Base-by-base conservation (phyloP, 1,284 basidiomycete genomes). In the Salmacisia buchloeana region DNA sequence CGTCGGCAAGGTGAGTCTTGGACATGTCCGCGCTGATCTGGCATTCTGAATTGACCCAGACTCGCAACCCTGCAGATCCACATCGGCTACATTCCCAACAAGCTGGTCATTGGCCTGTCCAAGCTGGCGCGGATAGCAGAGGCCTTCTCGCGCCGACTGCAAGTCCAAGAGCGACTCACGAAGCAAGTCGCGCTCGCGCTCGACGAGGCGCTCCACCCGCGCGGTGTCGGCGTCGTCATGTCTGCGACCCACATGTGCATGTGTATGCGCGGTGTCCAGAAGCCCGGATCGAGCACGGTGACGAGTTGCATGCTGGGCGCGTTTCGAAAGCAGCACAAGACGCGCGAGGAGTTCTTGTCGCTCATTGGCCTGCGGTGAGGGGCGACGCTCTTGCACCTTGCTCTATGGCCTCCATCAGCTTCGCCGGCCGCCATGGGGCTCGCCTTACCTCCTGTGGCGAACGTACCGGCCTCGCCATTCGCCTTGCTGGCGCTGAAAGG, bases 191-290 rank as follows among this genome's bases (percentile, higher is more conserved):
- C 96, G 0, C 85, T 97, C 54, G 93, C 96, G 18, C 88, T 99
- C 6, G 91, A 97, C 80, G 94, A 99, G 80, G 96, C 96, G 13
- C 94, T 98, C 73, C 88, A 91, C 73, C 96, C 96, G 57, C 87
- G 90, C 69, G 96, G 96, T 59, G 96, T 99, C n/a, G 96, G 94
- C 0, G 96, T 99, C 67, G 96, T 99, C 31, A 65, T 76, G 36
- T 71, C 74, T 59, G 69, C 64, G 77, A 94, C 93, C 41, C 96
- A 99, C 82, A 86, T 98, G 82, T 99, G 96, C 80, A 99, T 99
- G 96, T 93, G 94, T 1, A 98, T 98, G 94, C 88, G 96, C 64
- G 96, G 96, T 43, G 96, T 99, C 1, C 96, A 99, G 82, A 99
- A 99, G 82, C 94, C 94, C 2, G 94, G 96, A 31, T 86, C 94